Evolutionary conservation across 2,329 filamentous ascomycete species (phyloP), one percentile per base, ranked within the genome.

Genomic region (Chaetomium sp.): DNA sequence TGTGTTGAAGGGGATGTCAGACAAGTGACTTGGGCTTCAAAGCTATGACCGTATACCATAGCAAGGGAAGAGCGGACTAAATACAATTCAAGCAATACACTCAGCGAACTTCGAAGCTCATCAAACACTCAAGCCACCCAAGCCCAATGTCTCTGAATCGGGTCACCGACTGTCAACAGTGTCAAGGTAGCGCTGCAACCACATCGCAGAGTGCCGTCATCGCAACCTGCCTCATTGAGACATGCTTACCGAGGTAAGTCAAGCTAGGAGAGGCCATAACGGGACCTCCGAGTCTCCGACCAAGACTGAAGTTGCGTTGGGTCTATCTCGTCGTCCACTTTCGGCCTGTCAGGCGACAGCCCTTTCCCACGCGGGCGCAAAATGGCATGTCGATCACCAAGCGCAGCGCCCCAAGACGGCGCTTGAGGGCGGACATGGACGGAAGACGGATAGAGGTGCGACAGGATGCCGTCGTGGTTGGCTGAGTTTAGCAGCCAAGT

Each of bases 211-310:
- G 33, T 38, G 37, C n/a, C 38, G 32, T 46, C 46, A 41, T 45
- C 48, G 10, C 33, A 55, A 58, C 56, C 56, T 58, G 56, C 56
- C 56, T 12, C 11, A 50, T 55, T 33, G 8, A 58, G 56, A 27
- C 49, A 47, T 48, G 40, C 40, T 53, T 27, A 34, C 52, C 56
- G 56, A 41, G 14, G n/a, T 38, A 12, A 48, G 14, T 33, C 44
- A 48, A 11, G 33, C 36, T n/a, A 27, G 14, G 33, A 12, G 6
- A 34, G n/a, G 38, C 47, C 19, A 44, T 43, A 49, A 57, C 52
- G 55, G 19, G 6, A 57, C 55, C 33, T 37, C 42, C 19, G 19
- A 27, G 19, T 27, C 19, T 27, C 19, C 19, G 19, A 10, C n/a
- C 4, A 32, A 36, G 11, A 8, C 40, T 33, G 35, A 9, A 9